Evolutionary conservation across 352 stramenopile species (phyloP).

Genomic region (Bremia lactucae): DNA sequence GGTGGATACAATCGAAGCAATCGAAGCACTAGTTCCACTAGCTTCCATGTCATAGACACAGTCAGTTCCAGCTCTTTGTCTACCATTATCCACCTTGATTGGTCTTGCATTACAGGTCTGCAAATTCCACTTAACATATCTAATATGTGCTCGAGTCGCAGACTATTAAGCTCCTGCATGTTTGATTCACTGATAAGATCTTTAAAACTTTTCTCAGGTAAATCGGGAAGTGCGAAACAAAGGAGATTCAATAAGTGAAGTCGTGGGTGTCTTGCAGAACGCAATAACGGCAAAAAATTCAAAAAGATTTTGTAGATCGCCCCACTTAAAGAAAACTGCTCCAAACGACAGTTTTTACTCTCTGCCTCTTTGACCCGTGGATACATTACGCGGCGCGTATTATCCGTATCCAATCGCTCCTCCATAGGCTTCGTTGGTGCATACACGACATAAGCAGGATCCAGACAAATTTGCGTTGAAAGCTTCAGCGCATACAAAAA

Average conservation of each 20-base stretch:
- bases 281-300: conserved; percentile 39
- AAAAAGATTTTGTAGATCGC: conserved; percentile 32
- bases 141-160: conserved; percentile 33
- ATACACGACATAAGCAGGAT: conserved; percentile 37
- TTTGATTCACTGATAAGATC: neutral
- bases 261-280: conserved; percentile 30
- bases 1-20: conserved; percentile 27
- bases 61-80: conserved; percentile 16
- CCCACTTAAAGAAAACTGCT: conserved; percentile 32
- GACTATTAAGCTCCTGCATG: conserved; percentile 24
- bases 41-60: conserved; percentile 20
- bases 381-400: conserved; percentile 24
- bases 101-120: conserved; percentile 6
- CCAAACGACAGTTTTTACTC: conserved; percentile 1
- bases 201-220: conserved; percentile 16
- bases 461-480: conserved; percentile 19
- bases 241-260: conserved; percentile 56
- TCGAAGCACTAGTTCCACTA: conserved; percentile 31
- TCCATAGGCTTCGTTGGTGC: conserved; percentile 11
- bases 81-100: conserved; percentile 3
- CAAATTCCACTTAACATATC: conserved; percentile 27
- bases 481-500: conserved; percentile 36
- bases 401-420: conserved; percentile 20
- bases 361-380: conserved; percentile 17
- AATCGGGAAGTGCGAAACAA: conserved; percentile 18